Percentiles rank a stretch among this genome's conserved stretches.
Evolutionary conservation across 2,329 filamentous ascomycete genomes (phyloP).

Genomic region (Scedosporium aurantiacum): DNA sequence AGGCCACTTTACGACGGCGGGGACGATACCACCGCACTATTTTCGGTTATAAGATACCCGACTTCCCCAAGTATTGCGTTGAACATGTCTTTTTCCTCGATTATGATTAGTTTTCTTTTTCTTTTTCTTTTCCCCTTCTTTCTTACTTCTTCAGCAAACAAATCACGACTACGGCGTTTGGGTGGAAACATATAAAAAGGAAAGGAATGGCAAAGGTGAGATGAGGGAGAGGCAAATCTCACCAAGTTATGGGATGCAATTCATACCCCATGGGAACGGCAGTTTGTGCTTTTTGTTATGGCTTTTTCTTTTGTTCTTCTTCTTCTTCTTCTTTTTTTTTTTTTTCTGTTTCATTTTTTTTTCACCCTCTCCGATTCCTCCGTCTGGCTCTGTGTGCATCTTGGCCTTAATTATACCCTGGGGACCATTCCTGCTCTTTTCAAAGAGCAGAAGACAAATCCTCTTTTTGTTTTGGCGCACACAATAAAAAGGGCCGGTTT

Average conservation of each 20-base stretch:
- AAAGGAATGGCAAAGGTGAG: neutral
- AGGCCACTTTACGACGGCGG: no score
- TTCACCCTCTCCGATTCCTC: neutral
- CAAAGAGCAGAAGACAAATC: no score
- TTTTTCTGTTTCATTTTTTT: neutral
- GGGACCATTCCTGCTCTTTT: no score
- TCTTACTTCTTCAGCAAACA: neutral
- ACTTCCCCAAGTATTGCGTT: neutral
- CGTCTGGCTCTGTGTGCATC: neutral
- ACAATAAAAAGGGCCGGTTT: no score
- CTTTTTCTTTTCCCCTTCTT: neutral
- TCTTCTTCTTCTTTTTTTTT: neutral
- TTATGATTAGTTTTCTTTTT: neutral
- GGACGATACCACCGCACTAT: no score
- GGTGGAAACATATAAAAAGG: slow-evolving; percentile 1
- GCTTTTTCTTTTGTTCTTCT: slow-evolving; percentile 2
- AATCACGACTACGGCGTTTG: neutral
- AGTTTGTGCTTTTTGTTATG: neutral
- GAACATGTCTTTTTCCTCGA: neutral
- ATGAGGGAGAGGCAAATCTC: neutral
- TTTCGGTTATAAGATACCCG: neutral
- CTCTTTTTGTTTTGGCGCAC: no score
- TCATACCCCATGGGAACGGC: slow-evolving; percentile 4
- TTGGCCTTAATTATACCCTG: no score
- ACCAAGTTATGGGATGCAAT: neutral